phyloP scores from a whole-genome alignment of 1,284 basidiomycete species.

The Puccinia novopanici region DNA sequence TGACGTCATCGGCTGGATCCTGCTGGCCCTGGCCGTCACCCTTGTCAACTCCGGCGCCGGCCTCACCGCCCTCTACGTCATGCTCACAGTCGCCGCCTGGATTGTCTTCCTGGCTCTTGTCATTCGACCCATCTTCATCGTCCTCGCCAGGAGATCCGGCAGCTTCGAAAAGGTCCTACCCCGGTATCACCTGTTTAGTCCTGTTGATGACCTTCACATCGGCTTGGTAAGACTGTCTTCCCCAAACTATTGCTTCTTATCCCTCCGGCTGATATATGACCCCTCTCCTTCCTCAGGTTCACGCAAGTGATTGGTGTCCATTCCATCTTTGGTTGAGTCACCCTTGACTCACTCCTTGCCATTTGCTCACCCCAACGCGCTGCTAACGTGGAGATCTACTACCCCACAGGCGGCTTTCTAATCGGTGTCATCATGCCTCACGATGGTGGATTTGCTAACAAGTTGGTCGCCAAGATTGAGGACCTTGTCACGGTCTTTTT shows the following conservation, averaged over 20 bases:
- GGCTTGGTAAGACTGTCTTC: constrained; percentile 28
- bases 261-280: constrained; percentile 55
- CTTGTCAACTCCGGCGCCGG: constrained; percentile 80
- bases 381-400: constrained; percentile 30
- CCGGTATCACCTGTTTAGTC: constrained; percentile 43
- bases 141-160: constrained; percentile 32
- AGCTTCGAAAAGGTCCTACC: constrained; percentile 48
- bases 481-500: constrained; percentile 57
- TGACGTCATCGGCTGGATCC: constrained; percentile 70
- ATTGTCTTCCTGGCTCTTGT: constrained; percentile 41
- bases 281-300: constrained; percentile 55
- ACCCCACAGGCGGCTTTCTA: constrained; percentile 56
- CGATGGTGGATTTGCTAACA: constrained; percentile 70
- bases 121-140: constrained; percentile 39
- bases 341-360: constrained; percentile 56
- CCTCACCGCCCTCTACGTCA: constrained; percentile 61
- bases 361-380: constrained; percentile 42
- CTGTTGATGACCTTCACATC: constrained; percentile 47
- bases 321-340: constrained; percentile 61
- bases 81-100: constrained; percentile 33
- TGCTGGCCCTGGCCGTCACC: constrained; percentile 78
- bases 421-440: constrained; percentile 86
- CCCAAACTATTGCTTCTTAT: constrained; percentile 54
- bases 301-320: constrained; percentile 59
- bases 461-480: constrained; percentile 41